A percentile compares a stretch with the other conserved stretches of the same genome.
Evolutionary conservation across 192 early-diverging fungal genomes (phyloP).

Genomic region (Mortierella alpina): DNA sequence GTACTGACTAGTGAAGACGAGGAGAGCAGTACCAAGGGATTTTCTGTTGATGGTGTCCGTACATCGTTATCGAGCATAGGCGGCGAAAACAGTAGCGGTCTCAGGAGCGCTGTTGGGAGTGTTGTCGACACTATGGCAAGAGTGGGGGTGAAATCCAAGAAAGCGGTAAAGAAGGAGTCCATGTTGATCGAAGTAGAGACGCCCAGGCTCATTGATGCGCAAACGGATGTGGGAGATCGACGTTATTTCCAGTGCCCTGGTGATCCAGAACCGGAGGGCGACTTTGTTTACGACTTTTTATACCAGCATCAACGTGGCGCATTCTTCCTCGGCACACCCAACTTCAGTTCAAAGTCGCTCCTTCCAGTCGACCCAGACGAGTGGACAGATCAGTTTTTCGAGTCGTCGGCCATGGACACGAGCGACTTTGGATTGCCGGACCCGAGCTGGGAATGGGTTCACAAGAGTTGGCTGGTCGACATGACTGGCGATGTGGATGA

Average conservation of each 20-base stretch:
- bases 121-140: neutral
- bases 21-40: neutral
- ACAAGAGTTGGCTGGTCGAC: conserved; percentile 67
- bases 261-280: conserved; percentile 31
- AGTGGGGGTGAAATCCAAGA: conserved; percentile 1
- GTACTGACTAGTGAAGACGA: neutral
- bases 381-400: conserved; percentile 57
- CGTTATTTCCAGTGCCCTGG: conserved; percentile 25
- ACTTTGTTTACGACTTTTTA: conserved; percentile 47
- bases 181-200: conserved; percentile 18
- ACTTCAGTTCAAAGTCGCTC: conserved; percentile 65
- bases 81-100: too few relatives aligned
- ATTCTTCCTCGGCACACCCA: conserved; percentile 53
- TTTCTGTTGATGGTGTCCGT: too few relatives aligned
- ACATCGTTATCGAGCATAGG: too few relatives aligned
- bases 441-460: conserved; percentile 69
- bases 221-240: conserved; percentile 17
- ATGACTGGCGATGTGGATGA: conserved; percentile 73
- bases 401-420: conserved; percentile 57
- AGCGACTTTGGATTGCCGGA: conserved; percentile 60
- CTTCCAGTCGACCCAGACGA: conserved; percentile 65
- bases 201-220: conserved; percentile 20
- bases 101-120: neutral
- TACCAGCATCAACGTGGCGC: conserved; percentile 48
- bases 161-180: conserved; percentile 1